Conservation (phyloP, 75 land plant genomes). For the Ceratopteris richardii region DNA sequence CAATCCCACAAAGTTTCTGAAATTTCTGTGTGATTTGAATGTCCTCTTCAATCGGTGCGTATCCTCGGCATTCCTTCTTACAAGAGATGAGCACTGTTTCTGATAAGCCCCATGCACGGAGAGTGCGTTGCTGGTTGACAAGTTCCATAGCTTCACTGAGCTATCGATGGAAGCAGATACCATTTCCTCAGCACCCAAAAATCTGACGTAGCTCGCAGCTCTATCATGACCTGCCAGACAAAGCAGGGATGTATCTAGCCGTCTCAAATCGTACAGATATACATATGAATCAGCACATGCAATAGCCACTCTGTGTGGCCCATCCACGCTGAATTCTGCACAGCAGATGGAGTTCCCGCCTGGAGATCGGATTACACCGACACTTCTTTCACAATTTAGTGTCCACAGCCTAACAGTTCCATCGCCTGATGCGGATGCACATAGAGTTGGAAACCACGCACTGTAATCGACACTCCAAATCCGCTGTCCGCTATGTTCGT, state of each 20-base stretch:
- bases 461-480: constrained; percentile 40
- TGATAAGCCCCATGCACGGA: neutral
- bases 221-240: constrained; percentile 17
- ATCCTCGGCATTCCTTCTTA: neutral
- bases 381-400: constrained; percentile 11
- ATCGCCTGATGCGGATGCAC: constrained; percentile 35
- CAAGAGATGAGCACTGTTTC: neutral
- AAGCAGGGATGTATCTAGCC: constrained; percentile 4
- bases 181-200: constrained; percentile 6
- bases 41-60: constrained; percentile 3
- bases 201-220: constrained; percentile 33
- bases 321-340: constrained; percentile 11
- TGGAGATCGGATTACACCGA: constrained; percentile 11
- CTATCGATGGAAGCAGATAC: constrained; percentile 36
- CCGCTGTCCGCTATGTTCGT: constrained; percentile 30
- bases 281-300: constrained; percentile 32
- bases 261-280: constrained; percentile 27
- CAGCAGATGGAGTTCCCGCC: constrained; percentile 19
- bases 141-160: constrained; percentile 29
- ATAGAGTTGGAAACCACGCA: constrained; percentile 7
- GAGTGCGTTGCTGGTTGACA: neutral
- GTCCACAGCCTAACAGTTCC: constrained; percentile 32
- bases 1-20: constrained; percentile 33
- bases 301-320: constrained; percentile 11
- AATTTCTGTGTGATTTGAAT: constrained; percentile 18